These are phyloP conservation scores for Globisporangium radiosum DNA, from an alignment of 352 stramenopile species.

Conservation along the genomic window DNA sequence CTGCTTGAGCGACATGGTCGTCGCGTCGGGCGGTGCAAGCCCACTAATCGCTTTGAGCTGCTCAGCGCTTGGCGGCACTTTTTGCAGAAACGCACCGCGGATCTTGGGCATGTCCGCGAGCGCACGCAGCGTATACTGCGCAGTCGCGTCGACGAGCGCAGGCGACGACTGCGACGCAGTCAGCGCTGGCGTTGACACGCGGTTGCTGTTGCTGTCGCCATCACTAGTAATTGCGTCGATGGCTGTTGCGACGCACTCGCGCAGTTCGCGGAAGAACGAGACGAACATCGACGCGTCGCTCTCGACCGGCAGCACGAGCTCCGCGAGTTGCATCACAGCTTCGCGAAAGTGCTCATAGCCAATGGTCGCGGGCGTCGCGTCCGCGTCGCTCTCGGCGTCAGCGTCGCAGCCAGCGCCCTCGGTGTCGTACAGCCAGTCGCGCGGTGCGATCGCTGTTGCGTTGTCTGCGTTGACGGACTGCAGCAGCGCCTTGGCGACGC, in stretches of 20 bases:
- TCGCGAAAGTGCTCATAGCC: slow-evolving; percentile 45
- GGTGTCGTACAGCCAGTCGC: slow-evolving; percentile 73
- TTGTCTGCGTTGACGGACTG: slow-evolving; percentile 31
- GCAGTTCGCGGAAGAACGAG: slow-evolving; percentile 54
- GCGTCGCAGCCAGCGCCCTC: slow-evolving; percentile 15
- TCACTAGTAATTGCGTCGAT: background rate
- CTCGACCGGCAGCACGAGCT: slow-evolving; percentile 58
- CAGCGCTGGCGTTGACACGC: background rate
- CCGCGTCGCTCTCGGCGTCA: background rate
- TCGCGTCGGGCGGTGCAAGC: slow-evolving; percentile 36
- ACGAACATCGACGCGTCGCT: slow-evolving; percentile 32
- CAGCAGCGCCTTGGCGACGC: slow-evolving; percentile 51
- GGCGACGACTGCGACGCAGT: slow-evolving; percentile 3
- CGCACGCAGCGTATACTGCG: slow-evolving; percentile 20
- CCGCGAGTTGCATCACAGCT: slow-evolving; percentile 49
- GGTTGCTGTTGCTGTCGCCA: background rate
- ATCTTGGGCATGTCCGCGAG: slow-evolving; percentile 49
- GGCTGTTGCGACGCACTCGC: slow-evolving; percentile 28
- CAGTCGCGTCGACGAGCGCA: slow-evolving; percentile 7
- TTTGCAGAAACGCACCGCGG: slow-evolving; percentile 44
- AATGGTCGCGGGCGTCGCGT: slow-evolving; percentile 12
- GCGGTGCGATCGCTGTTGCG: slow-evolving; percentile 29
- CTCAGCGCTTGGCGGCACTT: slow-evolving; percentile 37
- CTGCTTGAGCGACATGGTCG: slow-evolving; percentile 70
- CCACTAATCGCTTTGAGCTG: slow-evolving; percentile 38